phyloP scores from a whole-genome alignment of 768 basidiomycete species.

The Coprinopsis cinerea region DNA sequence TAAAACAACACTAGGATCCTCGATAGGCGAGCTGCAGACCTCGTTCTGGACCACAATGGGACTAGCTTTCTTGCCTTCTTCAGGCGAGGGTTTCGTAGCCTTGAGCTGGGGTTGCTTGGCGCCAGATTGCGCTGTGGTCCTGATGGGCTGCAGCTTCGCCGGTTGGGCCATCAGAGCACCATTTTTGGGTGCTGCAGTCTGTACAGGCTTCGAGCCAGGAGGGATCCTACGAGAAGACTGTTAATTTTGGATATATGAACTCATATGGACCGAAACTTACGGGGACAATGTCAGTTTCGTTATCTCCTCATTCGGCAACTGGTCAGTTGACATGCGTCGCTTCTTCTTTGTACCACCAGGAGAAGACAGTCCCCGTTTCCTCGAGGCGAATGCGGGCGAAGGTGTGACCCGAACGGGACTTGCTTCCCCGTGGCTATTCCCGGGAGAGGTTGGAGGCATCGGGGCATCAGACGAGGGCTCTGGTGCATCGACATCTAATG shows the following conservation, averaged over 20 bases:
- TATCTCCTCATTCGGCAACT: background rate
- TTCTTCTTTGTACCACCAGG: background rate
- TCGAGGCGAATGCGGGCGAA: background rate
- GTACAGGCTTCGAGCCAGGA: background rate
- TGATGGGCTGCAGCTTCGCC: constrained; percentile 1
- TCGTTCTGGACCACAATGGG: constrained; percentile 6
- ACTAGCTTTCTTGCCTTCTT: constrained; percentile 1
- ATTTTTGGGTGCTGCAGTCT: background rate
- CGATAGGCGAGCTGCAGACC: constrained; percentile 29
- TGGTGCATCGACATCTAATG: no score
- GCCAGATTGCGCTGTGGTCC: background rate
- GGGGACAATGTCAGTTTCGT: background rate
- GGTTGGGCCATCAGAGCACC: background rate
- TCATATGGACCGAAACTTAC: background rate
- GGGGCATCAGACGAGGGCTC: no score
- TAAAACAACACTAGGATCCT: constrained; percentile 21
- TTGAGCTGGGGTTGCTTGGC: background rate
- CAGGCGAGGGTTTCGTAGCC: background rate
- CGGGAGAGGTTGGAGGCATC: no score
- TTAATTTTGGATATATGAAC: constrained; percentile 4
- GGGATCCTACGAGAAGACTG: background rate
- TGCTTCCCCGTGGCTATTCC: no score
- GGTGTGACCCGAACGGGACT: background rate
- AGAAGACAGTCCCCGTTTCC: background rate
- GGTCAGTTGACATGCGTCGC: constrained; percentile 1